phyloP scores from a whole-genome alignment of 2,329 filamentous ascomycete species.

The Paecilomyces variotii region DNA sequence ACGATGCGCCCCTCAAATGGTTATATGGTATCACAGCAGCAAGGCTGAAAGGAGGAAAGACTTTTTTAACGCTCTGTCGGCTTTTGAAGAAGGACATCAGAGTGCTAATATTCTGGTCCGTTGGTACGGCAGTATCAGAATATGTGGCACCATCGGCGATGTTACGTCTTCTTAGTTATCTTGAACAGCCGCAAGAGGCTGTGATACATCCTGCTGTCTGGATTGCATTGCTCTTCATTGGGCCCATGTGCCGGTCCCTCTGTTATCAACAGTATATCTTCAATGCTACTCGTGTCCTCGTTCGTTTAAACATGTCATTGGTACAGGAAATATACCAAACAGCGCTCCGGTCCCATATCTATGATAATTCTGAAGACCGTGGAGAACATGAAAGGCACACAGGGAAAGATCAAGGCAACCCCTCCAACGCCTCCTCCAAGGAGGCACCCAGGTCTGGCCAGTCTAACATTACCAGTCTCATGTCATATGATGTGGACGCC shows the following conservation, averaged over 20 bases:
- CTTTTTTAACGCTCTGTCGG: slow-evolving; percentile 16
- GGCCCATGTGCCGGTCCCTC: slow-evolving; percentile 43
- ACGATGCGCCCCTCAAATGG: slow-evolving; percentile 21
- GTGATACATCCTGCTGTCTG: slow-evolving; percentile 45
- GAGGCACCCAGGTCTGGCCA: slow-evolving; percentile 33
- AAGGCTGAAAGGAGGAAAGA: slow-evolving; percentile 19
- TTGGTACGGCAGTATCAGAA: slow-evolving; percentile 29
- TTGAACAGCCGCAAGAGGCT: slow-evolving; percentile 40
- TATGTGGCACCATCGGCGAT: slow-evolving; percentile 47
- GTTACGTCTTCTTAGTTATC: slow-evolving; percentile 46
- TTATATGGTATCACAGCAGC: slow-evolving; percentile 15
- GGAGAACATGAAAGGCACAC: slow-evolving; percentile 2
- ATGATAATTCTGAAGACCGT: slow-evolving; percentile 33
- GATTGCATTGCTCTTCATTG: slow-evolving; percentile 47
- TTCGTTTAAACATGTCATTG: slow-evolving; percentile 49
- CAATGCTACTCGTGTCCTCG: slow-evolving; percentile 48
- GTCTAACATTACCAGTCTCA: slow-evolving; percentile 49
- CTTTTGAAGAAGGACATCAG: slow-evolving; percentile 18
- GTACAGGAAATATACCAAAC: slow-evolving; percentile 53
- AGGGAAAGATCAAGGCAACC: slow-evolving; percentile 1
- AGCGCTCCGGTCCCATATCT: slow-evolving; percentile 47
- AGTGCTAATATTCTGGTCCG: slow-evolving; percentile 20
- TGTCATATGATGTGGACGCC: slow-evolving; percentile 52
- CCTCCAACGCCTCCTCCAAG: slow-evolving; percentile 8
- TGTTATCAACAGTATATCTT: slow-evolving; percentile 52